Conservation (phyloP, 768 basidiomycete species). For the Candolleomyces efflorescens region DNA sequence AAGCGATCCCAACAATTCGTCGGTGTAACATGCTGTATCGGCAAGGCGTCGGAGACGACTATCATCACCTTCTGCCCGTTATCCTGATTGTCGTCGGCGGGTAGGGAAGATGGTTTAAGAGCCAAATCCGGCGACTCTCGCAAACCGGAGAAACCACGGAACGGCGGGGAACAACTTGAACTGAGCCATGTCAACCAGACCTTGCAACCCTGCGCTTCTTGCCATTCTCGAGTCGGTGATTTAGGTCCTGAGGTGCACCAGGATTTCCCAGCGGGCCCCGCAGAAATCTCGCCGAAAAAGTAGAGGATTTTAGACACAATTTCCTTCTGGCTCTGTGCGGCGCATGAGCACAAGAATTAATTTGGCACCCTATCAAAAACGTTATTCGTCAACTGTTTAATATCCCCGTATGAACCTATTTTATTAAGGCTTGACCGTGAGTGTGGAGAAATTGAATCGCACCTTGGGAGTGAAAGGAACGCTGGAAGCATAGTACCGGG, state of each 20-base stretch:
- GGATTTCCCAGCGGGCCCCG: slow-evolving; percentile 5
- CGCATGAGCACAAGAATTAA: no score
- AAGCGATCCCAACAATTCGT: no score
- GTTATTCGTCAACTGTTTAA: no score
- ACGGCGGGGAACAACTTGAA: not conserved
- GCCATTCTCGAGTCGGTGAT: not conserved
- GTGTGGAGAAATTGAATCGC: not conserved
- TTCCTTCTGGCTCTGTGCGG: no score
- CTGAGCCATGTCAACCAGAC: not conserved
- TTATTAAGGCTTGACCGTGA: no score
- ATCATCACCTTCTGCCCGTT: no score
- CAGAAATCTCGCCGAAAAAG: slow-evolving; percentile 20
- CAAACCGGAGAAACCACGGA: not conserved
- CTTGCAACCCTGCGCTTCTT: not conserved
- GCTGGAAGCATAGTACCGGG: no score
- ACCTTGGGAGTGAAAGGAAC: not conserved
- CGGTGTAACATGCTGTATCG: no score
- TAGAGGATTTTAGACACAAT: not conserved
- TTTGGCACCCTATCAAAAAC: no score
- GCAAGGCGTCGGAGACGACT: no score
- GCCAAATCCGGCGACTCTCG: not conserved
- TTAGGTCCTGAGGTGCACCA: not conserved
- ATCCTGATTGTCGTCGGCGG: no score
- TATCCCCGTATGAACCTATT: no score
- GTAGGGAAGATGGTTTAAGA: not conserved